phyloP scores from a whole-genome alignment of 2,329 filamentous ascomycete genomes.

The Purpureocillium lavendulum region DNA sequence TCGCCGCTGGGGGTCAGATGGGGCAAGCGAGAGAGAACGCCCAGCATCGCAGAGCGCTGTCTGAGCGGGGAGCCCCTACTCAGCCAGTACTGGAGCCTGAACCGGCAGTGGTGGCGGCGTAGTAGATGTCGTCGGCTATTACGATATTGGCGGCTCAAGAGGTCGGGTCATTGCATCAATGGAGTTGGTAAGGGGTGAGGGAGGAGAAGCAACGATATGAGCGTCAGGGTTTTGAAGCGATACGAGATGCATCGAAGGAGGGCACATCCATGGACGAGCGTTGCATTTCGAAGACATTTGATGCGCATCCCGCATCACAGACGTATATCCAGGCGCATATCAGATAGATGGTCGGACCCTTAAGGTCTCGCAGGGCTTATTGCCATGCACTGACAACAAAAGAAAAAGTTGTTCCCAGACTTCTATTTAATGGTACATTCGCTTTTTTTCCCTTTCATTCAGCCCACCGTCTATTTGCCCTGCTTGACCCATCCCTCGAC shows the following conservation, averaged over 20 bases:
- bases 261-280: no score
- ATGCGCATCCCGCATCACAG: no score
- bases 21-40: slow-evolving; percentile 26
- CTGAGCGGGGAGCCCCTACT: slow-evolving; percentile 19
- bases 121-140: slow-evolving; percentile 2
- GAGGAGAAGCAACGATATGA: no score
- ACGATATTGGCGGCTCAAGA: background rate
- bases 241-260: no score
- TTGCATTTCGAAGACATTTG: no score
- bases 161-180: slow-evolving; percentile 8
- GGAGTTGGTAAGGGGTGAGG: slow-evolving; percentile 12
- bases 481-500: slow-evolving; percentile 89
- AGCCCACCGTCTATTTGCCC: slow-evolving; percentile 58
- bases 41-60: slow-evolving; percentile 25
- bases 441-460: slow-evolving; percentile 11
- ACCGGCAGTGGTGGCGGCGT: slow-evolving; percentile 13
- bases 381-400: slow-evolving; percentile 11
- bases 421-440: slow-evolving; percentile 29
- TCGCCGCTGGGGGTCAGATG: slow-evolving; percentile 40
- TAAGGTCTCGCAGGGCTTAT: no score
- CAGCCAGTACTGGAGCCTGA: slow-evolving; percentile 13
- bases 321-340: no score
- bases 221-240: no score
- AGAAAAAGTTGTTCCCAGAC: slow-evolving; percentile 18
- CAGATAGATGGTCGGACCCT: no score